Conservation (phyloP, 768 basidiomycete genomes). For the Coprinopsis strossmayeri region DNA sequence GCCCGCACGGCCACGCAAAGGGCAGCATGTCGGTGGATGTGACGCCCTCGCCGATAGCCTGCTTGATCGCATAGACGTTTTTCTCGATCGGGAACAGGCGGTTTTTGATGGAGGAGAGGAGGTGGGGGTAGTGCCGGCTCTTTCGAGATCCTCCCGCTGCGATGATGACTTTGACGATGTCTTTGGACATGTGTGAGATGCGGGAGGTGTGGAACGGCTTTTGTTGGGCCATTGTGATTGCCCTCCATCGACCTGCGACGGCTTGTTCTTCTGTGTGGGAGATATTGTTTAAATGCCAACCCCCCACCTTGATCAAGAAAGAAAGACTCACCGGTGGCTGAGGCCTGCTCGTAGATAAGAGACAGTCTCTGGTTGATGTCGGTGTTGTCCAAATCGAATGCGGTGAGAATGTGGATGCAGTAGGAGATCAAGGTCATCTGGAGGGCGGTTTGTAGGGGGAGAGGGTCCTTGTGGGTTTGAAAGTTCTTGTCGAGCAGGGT, state of each 20-base stretch:
- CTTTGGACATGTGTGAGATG: neutral
- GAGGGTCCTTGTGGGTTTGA: neutral
- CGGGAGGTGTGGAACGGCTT: neutral
- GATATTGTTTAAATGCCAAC: neutral
- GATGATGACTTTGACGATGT: neutral
- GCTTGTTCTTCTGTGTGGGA: constrained; percentile 31
- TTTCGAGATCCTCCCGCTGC: constrained; percentile 1
- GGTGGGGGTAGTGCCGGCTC: neutral
- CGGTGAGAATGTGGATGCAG: neutral
- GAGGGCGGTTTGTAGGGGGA: constrained; percentile 7
- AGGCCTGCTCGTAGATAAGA: neutral
- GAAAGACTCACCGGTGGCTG: neutral
- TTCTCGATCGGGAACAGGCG: constrained; percentile 2
- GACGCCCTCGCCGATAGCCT: constrained; percentile 22
- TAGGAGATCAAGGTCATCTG: constrained; percentile 1
- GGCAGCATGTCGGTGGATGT: constrained; percentile 20
- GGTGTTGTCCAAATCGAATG: constrained; percentile 1
- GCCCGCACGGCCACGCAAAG: constrained; percentile 9
- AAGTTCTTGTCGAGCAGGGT: constrained; percentile 2
- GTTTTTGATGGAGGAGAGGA: constrained; percentile 1
- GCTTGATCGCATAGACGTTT: constrained; percentile 16
- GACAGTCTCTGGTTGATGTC: constrained; percentile 1
- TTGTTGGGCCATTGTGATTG: constrained; percentile 17
- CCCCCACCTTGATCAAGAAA: neutral
- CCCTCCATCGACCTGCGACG: constrained; percentile 35